Conservation (phyloP, 805 yeast genomes). For the Starmerella etchellsii region DNA sequence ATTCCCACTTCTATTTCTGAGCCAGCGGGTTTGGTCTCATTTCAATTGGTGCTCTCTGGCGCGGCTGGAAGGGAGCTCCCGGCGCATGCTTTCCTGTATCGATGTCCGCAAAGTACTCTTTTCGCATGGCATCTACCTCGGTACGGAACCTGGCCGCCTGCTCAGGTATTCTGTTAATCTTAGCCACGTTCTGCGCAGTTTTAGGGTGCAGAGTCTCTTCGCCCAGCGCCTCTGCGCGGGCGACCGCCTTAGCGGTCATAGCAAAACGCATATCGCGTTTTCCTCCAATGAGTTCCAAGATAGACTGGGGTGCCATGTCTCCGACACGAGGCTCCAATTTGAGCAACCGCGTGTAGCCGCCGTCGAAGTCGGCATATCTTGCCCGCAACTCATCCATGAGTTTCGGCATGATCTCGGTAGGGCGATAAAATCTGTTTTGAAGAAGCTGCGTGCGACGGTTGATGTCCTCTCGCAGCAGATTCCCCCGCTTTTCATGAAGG, state of each 20-base stretch:
- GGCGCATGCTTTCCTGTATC: conserved; percentile 4
- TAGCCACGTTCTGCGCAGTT: conserved; percentile 45
- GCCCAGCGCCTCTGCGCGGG: conserved; percentile 59
- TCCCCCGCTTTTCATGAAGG: not conserved
- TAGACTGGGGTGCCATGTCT: conserved; percentile 82
- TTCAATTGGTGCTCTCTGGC: conserved; percentile 13
- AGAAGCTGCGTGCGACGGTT: conserved; percentile 14
- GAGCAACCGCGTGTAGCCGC: conserved; percentile 79
- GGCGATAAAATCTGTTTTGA: conserved; percentile 25
- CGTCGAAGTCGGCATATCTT: conserved; percentile 49
- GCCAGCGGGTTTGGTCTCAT: conserved; percentile 10
- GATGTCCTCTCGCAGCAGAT: conserved; percentile 2
- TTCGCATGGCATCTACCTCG: conserved; percentile 48
- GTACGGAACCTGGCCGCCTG: conserved; percentile 44
- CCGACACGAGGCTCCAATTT: conserved; percentile 75
- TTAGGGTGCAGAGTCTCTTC: conserved; percentile 36
- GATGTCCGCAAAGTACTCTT: conserved; percentile 22
- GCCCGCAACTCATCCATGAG: conserved; percentile 50
- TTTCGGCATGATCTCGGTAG: conserved; percentile 44
- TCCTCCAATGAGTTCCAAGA: conserved; percentile 74
- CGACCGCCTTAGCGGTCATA: conserved; percentile 68
- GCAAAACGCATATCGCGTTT: conserved; percentile 60
- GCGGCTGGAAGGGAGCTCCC: not conserved
- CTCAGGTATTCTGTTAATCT: conserved; percentile 37
- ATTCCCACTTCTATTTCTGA: too few species aligned